Base-by-base conservation (phyloP, 2,329 filamentous ascomycete species). In the Simplicillium sp. region DNA sequence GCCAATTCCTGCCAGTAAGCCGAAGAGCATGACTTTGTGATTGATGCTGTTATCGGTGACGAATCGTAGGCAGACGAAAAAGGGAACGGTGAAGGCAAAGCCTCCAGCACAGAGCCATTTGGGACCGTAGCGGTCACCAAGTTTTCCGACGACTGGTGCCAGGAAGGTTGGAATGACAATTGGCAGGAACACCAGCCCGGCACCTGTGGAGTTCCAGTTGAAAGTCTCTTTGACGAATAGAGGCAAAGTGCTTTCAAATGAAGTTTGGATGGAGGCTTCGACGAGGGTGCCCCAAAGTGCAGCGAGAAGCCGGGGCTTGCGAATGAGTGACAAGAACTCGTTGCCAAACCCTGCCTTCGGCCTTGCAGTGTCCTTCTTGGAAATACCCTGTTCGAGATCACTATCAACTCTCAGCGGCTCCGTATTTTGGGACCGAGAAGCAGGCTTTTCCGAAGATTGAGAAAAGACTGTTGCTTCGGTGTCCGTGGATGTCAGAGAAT, bases 281-380 rank as follows among this genome's bases (percentile, higher is more conserved):
- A 57, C 48, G n/a, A 61, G 42, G 11, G 59, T 60, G 18, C 52
- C 59, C 53, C 53, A 59, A 4, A 62, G 50, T 4, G 58, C 57
- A 7, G 54, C 52, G 4, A 59, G 37, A n/a, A 62, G 47, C 31
- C 58, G 54, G 37, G 58, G 52, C 29, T 55, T 57, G 11, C 46
- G 50, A 12, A 62, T 42, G 6, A 61, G 44, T 1, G 43, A 41
- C 15, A 55, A 12, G 3, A 59, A 15, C 31, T 33, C 31, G 15
- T 15, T 15, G 15, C 12, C 15, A 33, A 33, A 33, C 7, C 31
- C 15, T 11, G 12, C 15, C 31, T 15, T 33, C 7, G 31, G 31
- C 15, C 12, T 48, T 2, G 34, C 38, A 17, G 33, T 38, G 38
- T 13, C 6, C 31, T n/a, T 33, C 7, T 15, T 13, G 12, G 31